Evolutionary conservation across 805 yeast genomes (phyloP).

Genomic region (Candida argentea): DNA sequence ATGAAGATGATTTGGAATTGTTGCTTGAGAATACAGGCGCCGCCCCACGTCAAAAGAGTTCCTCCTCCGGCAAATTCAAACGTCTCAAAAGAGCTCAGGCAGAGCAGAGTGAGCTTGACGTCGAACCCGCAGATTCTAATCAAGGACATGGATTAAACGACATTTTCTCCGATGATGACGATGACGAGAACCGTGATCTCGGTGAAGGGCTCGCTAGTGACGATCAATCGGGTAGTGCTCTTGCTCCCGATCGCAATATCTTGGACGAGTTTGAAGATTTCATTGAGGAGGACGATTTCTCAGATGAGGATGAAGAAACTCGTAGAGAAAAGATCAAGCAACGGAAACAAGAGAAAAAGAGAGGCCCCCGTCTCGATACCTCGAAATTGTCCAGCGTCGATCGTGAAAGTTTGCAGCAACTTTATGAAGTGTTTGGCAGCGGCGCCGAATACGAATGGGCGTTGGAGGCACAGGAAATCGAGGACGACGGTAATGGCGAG

Average conservation of each 20-base stretch:
- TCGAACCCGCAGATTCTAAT: constrained; percentile 15
- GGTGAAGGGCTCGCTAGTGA: constrained; percentile 19
- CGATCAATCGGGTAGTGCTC: constrained; percentile 15
- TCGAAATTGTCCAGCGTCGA: constrained; percentile 58
- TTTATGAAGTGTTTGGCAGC: constrained; percentile 92
- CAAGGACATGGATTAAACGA: constrained; percentile 42
- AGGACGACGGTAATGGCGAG: constrained; percentile 44
- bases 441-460: constrained; percentile 99
- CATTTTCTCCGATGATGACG: constrained; percentile 57
- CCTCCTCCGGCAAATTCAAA: constrained; percentile 50
- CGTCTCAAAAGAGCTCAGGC: constrained; percentile 67
- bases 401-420: constrained; percentile 84
- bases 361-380: constrained; percentile 41
- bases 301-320: constrained; percentile 56
- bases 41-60: constrained; percentile 29
- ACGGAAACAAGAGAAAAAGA: constrained; percentile 21
- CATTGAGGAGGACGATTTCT: constrained; percentile 93
- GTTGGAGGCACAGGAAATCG: constrained; percentile 72
- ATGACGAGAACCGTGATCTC: constrained; percentile 22
- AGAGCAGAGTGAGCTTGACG: constrained; percentile 21
- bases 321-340: constrained; percentile 21
- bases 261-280: constrained; percentile 91
- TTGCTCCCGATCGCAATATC: constrained; percentile 29
- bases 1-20: constrained; percentile 91
- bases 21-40: constrained; percentile 86